phyloP scores from a whole-genome alignment of 2,329 filamentous ascomycete species.

The Metarhizium humberi region DNA sequence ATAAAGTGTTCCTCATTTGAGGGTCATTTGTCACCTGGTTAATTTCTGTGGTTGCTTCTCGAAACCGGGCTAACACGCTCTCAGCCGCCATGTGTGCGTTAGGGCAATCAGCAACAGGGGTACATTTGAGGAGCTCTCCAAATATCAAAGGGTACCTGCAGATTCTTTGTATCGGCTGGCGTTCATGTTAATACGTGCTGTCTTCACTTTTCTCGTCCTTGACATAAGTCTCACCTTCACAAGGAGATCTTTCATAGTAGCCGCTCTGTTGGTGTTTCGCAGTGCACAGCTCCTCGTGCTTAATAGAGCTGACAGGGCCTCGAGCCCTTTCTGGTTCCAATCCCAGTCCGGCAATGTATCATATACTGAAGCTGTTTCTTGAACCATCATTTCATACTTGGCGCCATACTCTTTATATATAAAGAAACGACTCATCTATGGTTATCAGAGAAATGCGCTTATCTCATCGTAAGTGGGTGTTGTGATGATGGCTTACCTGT shows the following conservation, averaged over 20 bases:
- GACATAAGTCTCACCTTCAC: constrained; percentile 59
- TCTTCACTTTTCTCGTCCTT: neutral
- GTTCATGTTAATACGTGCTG: neutral
- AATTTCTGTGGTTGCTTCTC: constrained; percentile 68
- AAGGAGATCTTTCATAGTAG: constrained; percentile 77
- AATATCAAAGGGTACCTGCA: constrained; percentile 89
- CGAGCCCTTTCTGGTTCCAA: constrained; percentile 74
- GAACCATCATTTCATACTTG: constrained; percentile 78
- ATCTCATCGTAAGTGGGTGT: too few species aligned
- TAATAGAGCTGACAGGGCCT: constrained; percentile 68
- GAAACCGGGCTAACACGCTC: constrained; percentile 59
- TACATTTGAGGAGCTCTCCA: constrained; percentile 71
- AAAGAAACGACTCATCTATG: constrained; percentile 70
- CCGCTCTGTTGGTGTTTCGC: constrained; percentile 59
- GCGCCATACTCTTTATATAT: constrained; percentile 87
- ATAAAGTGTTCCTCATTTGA: constrained; percentile 57
- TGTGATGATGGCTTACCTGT: constrained; percentile 33
- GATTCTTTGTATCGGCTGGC: constrained; percentile 79
- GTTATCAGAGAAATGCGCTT: constrained; percentile 1
- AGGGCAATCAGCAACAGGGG: constrained; percentile 77
- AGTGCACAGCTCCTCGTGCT: constrained; percentile 57
- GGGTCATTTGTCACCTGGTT: constrained; percentile 77
- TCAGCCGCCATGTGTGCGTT: constrained; percentile 73
- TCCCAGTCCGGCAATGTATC: constrained; percentile 65
- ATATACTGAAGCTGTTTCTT: constrained; percentile 62